Evolutionary conservation across 208 protist species (phyloP).

Genomic region (Zelonia costaricensis): DNA sequence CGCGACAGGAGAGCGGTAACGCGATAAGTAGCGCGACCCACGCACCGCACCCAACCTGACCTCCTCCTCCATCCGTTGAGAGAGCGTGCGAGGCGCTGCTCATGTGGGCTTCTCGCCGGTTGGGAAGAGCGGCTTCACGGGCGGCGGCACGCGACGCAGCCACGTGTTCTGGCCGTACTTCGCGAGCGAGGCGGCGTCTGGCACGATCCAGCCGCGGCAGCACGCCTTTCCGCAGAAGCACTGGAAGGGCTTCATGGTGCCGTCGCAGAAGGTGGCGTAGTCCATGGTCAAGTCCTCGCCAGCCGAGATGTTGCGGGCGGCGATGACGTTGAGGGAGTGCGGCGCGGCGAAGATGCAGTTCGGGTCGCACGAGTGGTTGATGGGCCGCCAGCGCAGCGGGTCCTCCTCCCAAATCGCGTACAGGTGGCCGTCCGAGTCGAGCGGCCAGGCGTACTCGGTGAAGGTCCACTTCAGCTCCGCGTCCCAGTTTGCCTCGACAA

Average conservation of each 20-base stretch:
- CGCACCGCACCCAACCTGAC: too few relatives aligned
- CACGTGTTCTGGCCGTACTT: slow-evolving; percentile 74
- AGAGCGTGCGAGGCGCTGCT: too few relatives aligned
- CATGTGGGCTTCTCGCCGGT: too few relatives aligned
- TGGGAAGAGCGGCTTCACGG: slow-evolving; percentile 20
- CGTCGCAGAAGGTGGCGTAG: slow-evolving; percentile 90
- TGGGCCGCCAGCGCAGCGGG: slow-evolving; percentile 73
- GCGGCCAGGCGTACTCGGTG: slow-evolving; percentile 89
- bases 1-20: too few relatives aligned
- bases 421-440: slow-evolving; percentile 80
- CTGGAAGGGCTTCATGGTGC: slow-evolving; percentile 85
- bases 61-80: too few relatives aligned
- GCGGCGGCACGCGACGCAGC: slow-evolving; percentile 48
- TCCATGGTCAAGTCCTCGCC: slow-evolving; percentile 88
- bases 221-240: slow-evolving; percentile 63
- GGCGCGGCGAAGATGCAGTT: slow-evolving; percentile 79
- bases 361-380: slow-evolving; percentile 90
- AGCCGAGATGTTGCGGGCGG: slow-evolving; percentile 54
- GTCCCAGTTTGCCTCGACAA: slow-evolving; percentile 67
- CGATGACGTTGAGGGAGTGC: slow-evolving; percentile 88
- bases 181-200: slow-evolving; percentile 47
- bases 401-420: slow-evolving; percentile 88
- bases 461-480: slow-evolving; percentile 53
- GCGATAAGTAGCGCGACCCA: too few relatives aligned
- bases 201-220: slow-evolving; percentile 63